Conservation (phyloP, 371 early-diverging fungal species). For the Nematocida ironsii region DNA sequence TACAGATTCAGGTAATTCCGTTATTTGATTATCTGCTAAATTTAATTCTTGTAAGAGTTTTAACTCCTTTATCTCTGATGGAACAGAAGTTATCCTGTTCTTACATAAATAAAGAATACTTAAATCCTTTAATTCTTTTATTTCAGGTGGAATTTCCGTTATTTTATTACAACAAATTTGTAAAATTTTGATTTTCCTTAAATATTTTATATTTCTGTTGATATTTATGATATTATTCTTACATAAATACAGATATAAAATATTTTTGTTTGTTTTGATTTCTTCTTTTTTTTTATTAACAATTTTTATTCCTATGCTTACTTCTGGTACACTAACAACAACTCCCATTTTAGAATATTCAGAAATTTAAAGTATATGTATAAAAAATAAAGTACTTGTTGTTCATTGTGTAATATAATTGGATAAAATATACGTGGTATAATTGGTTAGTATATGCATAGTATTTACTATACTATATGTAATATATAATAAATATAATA, state of each 20-base stretch:
- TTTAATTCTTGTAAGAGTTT: constrained; percentile 75
- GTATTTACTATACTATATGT: not conserved
- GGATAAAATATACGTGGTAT: not conserved
- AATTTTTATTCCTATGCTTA: constrained; percentile 6
- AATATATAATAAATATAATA: not conserved
- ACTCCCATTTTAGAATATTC: not conserved
- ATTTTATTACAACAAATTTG: constrained; percentile 70
- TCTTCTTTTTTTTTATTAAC: not conserved
- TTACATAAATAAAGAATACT: constrained; percentile 66
- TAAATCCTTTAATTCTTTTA: constrained; percentile 60
- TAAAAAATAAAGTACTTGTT: too few species aligned
- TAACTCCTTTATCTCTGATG: constrained; percentile 74
- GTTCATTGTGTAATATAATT: not conserved
- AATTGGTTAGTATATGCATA: not conserved
- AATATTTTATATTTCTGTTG: constrained; percentile 49
- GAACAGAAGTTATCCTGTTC: constrained; percentile 70
- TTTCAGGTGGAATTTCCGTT: constrained; percentile 62
- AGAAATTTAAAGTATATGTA: too few species aligned
- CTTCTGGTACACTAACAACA: constrained; percentile 1
- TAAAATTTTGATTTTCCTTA: constrained; percentile 48
- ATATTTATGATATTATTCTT: constrained; percentile 58
- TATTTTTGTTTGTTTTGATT: not conserved
- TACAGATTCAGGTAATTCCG: constrained; percentile 73
- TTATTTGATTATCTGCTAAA: constrained; percentile 74
- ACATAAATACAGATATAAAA: constrained; percentile 65